phyloP scores from a whole-genome alignment of 805 yeast species.

The Cephaloascus fragrans region DNA sequence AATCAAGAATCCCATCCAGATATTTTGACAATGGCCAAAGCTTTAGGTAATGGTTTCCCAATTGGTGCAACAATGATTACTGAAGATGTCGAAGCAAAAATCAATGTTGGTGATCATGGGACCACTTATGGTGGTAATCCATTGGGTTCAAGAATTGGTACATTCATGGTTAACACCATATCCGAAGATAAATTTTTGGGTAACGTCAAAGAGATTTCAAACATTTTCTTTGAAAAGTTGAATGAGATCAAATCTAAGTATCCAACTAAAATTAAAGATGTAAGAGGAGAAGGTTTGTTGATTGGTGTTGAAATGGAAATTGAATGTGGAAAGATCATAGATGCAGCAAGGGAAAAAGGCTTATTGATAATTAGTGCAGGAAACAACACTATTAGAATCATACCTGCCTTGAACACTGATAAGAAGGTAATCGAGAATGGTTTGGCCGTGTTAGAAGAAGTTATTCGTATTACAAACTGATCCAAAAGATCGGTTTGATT shows the following conservation, averaged over 20 bases:
- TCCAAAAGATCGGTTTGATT: too few relatives aligned
- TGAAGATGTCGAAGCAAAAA: conserved; percentile 60
- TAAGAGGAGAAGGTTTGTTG: conserved; percentile 85
- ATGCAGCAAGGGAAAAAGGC: conserved; percentile 68
- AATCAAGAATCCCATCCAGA: conserved; percentile 82
- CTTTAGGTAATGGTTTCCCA: conserved; percentile 94
- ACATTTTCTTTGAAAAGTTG: conserved; percentile 42
- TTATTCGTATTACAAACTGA: too few relatives aligned
- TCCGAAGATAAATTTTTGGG: conserved; percentile 50
- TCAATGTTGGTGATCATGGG: conserved; percentile 93
- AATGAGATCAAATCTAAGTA: conserved; percentile 39
- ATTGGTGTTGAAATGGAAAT: conserved; percentile 71
- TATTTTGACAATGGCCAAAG: conserved; percentile 89
- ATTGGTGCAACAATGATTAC: conserved; percentile 89
- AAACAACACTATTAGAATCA: conserved; percentile 78
- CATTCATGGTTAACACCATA: conserved; percentile 63
- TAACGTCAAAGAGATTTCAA: conserved; percentile 52
- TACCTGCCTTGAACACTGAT: conserved; percentile 84
- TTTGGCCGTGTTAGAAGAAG: conserved; percentile 52
- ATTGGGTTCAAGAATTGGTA: conserved; percentile 73
- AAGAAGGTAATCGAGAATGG: conserved; percentile 65
- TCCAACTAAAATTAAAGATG: conserved; percentile 52
- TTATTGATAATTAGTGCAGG: conserved; percentile 87
- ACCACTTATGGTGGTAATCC: conserved; percentile 98
- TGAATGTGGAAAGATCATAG: conserved; percentile 56